Conservation (phyloP, 768 basidiomycete genomes). For the Boletus rubropictus region DNA sequence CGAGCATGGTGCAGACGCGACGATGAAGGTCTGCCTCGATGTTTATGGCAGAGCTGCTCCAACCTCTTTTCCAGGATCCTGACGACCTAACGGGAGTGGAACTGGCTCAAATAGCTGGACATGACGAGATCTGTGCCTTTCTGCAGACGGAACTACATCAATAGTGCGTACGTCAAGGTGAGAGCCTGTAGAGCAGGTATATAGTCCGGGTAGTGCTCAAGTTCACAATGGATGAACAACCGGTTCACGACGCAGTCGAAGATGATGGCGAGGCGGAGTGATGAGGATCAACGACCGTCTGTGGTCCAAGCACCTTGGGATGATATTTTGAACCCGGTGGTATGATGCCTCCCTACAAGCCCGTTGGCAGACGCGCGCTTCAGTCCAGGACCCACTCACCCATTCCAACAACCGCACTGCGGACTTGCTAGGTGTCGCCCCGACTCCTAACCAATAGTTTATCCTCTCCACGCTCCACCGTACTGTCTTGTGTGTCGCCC, state of each 20-base stretch:
- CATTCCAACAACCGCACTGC: constrained; percentile 72
- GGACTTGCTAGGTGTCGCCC: constrained; percentile 75
- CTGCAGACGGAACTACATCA: constrained; percentile 15
- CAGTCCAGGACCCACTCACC: constrained; percentile 37
- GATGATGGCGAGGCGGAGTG: neutral
- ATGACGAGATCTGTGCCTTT: constrained; percentile 45
- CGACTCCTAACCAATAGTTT: constrained; percentile 80
- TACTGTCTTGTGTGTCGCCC: constrained; percentile 60
- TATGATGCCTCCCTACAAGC: constrained; percentile 54
- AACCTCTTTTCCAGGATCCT: constrained; percentile 45
- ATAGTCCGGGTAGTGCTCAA: neutral
- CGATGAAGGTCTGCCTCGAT: constrained; percentile 48
- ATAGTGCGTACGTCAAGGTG: constrained; percentile 7
- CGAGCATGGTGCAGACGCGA: constrained; percentile 55
- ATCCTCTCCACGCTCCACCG: constrained; percentile 91
- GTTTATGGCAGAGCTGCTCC: neutral
- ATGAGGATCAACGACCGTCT: neutral
- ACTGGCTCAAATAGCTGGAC: constrained; percentile 54
- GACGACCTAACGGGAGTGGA: constrained; percentile 59
- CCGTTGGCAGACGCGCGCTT: constrained; percentile 5
- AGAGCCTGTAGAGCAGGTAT: neutral
- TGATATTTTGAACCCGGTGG: constrained; percentile 53
- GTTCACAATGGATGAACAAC: neutral
- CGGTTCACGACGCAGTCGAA: constrained; percentile 6
- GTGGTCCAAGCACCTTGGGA: constrained; percentile 31